Base-by-base conservation (phyloP, 2,329 filamentous ascomycete species). In the Stromatinia cepivora region DNA sequence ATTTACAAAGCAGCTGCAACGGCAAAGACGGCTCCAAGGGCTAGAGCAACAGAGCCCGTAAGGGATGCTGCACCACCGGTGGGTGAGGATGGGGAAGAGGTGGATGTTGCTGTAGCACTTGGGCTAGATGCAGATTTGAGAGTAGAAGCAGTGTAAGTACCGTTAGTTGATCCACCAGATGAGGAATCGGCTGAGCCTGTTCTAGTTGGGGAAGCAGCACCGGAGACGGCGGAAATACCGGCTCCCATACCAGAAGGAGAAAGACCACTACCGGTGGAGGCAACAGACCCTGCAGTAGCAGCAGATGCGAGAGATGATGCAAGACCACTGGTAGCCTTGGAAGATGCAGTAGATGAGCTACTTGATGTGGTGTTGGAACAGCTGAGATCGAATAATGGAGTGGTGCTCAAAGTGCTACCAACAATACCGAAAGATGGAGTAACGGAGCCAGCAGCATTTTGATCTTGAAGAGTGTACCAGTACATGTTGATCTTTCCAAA, bases 391-490 rank as follows among this genome's bases (percentile, higher is more conserved):
- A 84, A 91, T 46, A 90, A 80, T 34, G 89, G 87, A 59, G 81
- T 86, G 69, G 81, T 85, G 75, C 80, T 75, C 72, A 89, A 78
- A 58, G 81, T 78, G 67, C 81, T 81, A 71, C 87, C 87, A 39
- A 92, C 82, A 73, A 94, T 81, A 69, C 91, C 91, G 75, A 94
- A 94, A 78, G 86, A 88, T 54, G 90, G 90, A 80, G 82, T 86
- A 46, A 89, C 88, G 4, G 85, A 85, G 62, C 80, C 82, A 25
- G 85, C 85, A 53, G 70, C 64, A n/a, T 82, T 82, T 56, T 87
- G 83, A 74, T 94, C 91, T 77, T 91, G 87, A 36, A 94, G 85
- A 64, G 87, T 92, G 82, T 89, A 93, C 89, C 91, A 94, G 87
- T 88, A 94, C 70, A 88, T 85, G 78, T 90, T 90, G 75, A 81